Base-by-base conservation (phyloP, 129 eudicot species). In the Artemisia argyi region DNA sequence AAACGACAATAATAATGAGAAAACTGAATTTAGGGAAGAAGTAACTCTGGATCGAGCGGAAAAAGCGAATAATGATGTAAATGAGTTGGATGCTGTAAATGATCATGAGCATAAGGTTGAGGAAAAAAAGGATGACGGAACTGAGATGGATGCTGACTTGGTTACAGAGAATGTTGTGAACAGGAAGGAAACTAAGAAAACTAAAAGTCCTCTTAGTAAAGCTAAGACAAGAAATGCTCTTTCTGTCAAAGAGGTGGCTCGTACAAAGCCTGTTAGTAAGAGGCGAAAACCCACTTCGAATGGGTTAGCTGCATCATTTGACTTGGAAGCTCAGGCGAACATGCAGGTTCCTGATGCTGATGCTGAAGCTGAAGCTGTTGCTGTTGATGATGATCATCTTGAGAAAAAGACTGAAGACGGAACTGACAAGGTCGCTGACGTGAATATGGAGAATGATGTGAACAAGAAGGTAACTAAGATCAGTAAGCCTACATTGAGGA, bases 1-100 rank as follows among this genome's bases (percentile, higher is more conserved):
- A 46, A 59, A 47, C 50, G 82, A 80, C 32, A 53, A 39, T 35
- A 71, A 68, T 12, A 69, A 39, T 3, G 74, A 61, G 76, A 76
- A 78, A 51, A 60, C 63, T 42, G 81, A 49, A 61, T 46, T 11
- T 18, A 59, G 68, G 65, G 80, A 84, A 53, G 78, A 68, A 74
- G 76, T 14, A 49, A 39, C 46, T 39, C 46, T 39, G 46, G 46
- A 39, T 39, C 46, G 46, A 7, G 77, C 80, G 54, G 70, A 54
- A 64, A 70, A 24, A 81, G 50, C 74, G 50, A 69, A 71, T 68
- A 66, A 46, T 69, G 72, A 65, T n/a, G 66, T 10, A 26, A 54
- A 68, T 46, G 80, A 62, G 53, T 16, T 65, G 65, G 63, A 51
- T 71, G 77, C 20, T 46, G 17, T 51, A 54, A 54, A 52, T 53